Evolutionary conservation across 306 rosid species (phyloP), one percentile per base, ranked within the genome.

Genomic region (Acacia confusa): DNA sequence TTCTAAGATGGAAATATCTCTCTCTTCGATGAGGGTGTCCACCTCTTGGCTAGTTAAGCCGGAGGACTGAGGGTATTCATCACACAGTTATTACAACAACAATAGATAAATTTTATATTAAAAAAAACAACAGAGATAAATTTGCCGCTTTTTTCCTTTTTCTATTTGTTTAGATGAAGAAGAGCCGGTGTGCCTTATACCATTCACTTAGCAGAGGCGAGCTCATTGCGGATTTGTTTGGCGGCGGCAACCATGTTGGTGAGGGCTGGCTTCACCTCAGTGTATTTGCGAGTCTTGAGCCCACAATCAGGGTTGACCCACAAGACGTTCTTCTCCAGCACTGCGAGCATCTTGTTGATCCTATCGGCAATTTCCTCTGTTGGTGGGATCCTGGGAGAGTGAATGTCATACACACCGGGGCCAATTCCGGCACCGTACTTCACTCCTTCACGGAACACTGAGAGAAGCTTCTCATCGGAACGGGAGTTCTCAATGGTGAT

Each of bases 271-370:
- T 90, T 90, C 86, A 93, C 97, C 78, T 93, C 97, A 0, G 88
- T 0, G 71, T 91, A 93, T 81, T 93, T 93, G 83, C 97, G 97
- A 28, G 97, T 93, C 84, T 93, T 93, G 41, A 93, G 97, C 20
- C 97, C 97, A 76, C 97, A 91, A 79, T 93, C 96, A 0, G 97
- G 97, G 88, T 93, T 93, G 24, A 93, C 90, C 97, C 97, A 93
- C 84, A 93, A 90, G 69, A 93, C 88, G 88, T 93, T 87, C 66
- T 77, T 87, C 89, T 93, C 97, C 4, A 93, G 94, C 77, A 93
- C 95, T 6, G 94, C 96, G 86, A 93, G 95, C 97, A 93, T 93
- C 88, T 91, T 91, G 89, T 91, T 91, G 74, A 91, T 81, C 82
- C 97, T 78, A 47, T 93, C 97, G 12, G 97, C 97, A 79, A 93